These are phyloP conservation scores for Irpex lacteus DNA, from an alignment of 1,284 basidiomycete genomes.

Conservation along the genomic window DNA sequence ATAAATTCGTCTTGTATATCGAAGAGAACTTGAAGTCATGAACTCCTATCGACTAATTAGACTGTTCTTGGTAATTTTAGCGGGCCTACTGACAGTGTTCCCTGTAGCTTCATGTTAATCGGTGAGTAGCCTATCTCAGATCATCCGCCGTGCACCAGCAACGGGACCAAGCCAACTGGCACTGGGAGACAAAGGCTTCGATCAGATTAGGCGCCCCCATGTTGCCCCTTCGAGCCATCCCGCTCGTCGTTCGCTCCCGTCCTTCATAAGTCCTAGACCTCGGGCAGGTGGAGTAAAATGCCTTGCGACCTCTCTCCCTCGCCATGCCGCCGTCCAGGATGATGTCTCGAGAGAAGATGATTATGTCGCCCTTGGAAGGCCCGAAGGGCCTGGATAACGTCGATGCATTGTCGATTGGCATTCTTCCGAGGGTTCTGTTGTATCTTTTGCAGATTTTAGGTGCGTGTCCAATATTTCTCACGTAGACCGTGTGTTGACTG, in stretches of 20 bases:
- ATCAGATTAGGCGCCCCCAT: not conserved
- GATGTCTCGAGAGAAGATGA: not conserved
- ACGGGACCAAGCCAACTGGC: no score
- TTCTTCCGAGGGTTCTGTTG: not conserved
- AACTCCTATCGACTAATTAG: constrained; percentile 10
- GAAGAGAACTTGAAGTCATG: constrained; percentile 65
- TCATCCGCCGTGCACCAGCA: not conserved
- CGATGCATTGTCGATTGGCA: not conserved
- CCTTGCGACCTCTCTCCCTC: not conserved
- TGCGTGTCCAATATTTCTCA: constrained; percentile 8
- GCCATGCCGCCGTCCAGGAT: not conserved
- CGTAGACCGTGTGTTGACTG: not conserved
- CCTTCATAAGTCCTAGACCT: not conserved
- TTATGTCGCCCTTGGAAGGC: not conserved
- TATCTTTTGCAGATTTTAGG: constrained; percentile 20
- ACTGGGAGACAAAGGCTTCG: not conserved
- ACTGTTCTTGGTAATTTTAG: not conserved
- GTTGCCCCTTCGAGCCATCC: not conserved
- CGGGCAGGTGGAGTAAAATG: not conserved
- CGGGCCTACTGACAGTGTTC: not conserved
- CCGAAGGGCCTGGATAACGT: not conserved
- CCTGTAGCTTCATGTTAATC: not conserved
- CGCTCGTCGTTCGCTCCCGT: not conserved
- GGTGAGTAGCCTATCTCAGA: not conserved
- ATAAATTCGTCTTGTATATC: constrained; percentile 77